phyloP scores from a whole-genome alignment of 78 protist genomes.

The Neovahlkampfia damariscottae region DNA sequence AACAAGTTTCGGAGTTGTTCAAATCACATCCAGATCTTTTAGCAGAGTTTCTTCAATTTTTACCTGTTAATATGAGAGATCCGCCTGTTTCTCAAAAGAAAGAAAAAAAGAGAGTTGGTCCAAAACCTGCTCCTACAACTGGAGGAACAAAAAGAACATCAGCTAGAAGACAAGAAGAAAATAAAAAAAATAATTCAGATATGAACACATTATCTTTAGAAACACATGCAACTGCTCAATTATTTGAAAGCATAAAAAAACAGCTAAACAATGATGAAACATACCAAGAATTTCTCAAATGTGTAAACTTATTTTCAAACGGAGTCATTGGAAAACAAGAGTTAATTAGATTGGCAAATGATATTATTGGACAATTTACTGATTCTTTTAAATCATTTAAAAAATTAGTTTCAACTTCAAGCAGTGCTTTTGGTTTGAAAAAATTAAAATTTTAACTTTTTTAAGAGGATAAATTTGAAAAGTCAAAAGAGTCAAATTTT shows the following conservation, averaged over 20 bases:
- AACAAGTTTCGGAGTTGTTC: conserved; percentile 60
- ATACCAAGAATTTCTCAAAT: conserved; percentile 66
- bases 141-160: conserved; percentile 1
- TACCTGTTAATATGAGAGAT: too few relatives aligned
- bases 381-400: conserved; percentile 47
- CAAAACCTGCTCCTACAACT: not conserved
- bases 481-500: too few relatives aligned
- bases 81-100: not conserved
- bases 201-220: too few relatives aligned
- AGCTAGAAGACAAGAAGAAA: not conserved
- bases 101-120: not conserved
- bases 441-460: too few relatives aligned
- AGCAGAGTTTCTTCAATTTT: conserved; percentile 76
- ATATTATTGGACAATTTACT: conserved; percentile 29
- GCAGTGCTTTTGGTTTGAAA: too few relatives aligned
- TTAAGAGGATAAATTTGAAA: too few relatives aligned
- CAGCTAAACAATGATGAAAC: not conserved
- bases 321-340: conserved; percentile 41
- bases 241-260: not conserved
- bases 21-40: conserved; percentile 69
- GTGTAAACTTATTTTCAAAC: conserved; percentile 50
- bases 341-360: conserved; percentile 40
- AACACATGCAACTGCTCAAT: not conserved
- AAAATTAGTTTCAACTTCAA: conserved; percentile 43
- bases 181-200: not conserved